Evolutionary conservation across 2,329 filamentous ascomycete genomes (phyloP), one percentile per base, ranked within the genome.

Genomic region (Alternaria panax): DNA sequence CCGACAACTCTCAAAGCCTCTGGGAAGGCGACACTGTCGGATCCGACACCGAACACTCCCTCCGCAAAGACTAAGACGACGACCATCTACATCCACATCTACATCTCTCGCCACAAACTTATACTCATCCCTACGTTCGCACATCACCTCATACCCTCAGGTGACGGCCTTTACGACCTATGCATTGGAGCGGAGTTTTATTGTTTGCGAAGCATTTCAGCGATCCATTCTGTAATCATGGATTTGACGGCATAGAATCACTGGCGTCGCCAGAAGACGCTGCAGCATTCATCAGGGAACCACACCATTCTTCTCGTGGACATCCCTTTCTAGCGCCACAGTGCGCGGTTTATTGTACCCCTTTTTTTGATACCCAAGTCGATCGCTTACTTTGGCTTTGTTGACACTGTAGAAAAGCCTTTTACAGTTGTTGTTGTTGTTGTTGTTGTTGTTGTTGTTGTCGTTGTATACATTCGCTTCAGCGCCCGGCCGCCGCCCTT

Each of bases 1-100:
- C 86, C 30, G 86, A 88, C 64, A 88, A 89, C 63, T 82, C 81
- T 59, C 82, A 85, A 64, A 82, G 81, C 56, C 75, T 81, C 14
- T 86, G 85, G 85, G 85, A 86, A 67, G 84, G 84, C 50, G 85
- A 86, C 51, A 87, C 85, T 7, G 75, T 87, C 50, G 82, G 80
- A 59, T 82, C 80, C 40, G 81, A 82, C 59, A 76, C 72, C 40
- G 80, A 82, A 53, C 66, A 65, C 36, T 52, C 61, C 42, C 18
- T 45, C 18, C 65, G 71, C 53, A 75, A 75, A 61, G 60, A 67
- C 55, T 64, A 59, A 65, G 50, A 43, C 52, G 27, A 51, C 41
- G 34, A 45, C 59, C 41, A 51, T 59, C 57, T 42, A 46, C 45
- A 63, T 59, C 57, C 41, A 46, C 45, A 63, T 42, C 54, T 50